Evolutionary conservation across 78 protist species (phyloP), one percentile per base, ranked within the genome.

Genomic region (Dictyostelium firmibasis): DNA sequence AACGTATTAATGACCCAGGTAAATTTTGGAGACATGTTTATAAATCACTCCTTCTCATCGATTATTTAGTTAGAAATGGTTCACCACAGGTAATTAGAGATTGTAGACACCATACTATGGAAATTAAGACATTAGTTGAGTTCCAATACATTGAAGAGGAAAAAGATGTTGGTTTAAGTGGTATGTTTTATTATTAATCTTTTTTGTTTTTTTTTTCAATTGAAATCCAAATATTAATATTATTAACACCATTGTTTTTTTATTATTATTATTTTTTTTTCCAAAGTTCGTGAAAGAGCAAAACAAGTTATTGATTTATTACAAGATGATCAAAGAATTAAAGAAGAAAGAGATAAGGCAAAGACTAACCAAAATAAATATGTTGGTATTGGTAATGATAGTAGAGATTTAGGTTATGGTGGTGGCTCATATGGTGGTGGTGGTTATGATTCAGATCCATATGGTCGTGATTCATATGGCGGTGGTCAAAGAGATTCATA

Each of bases 1-100:
- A 86, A 44, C 14, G 96, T 18, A 81, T 93, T n/a, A 93, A 93
- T 60, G 96, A 93, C 74, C 91, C 93, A 81, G 96, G 96, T 25
- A 93, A 93, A 85, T 93, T 84, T 53, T 93, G 96, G 96, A 93
- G 96, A 83, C 96, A 93, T 57, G 96, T 93, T 41, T 93, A 93
- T 43, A 93, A 93, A 88, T 93, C 96, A 67, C 81, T 93, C 13
- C 62, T 93, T 11, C 50, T 93, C 60, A 93, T 93, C 44, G 96
- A 93, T 77, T 93, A 93, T 78, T 86, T 93, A 29, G 77, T 85
- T 33, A 93, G 84, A 67, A 93, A 93, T 86, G 96, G 96, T 50
- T 93, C 96, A 36, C 92, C 87, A 36, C 96, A 93, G 64, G 96
- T 93, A 23, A 86, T 93, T 20, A 43, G 96, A 60, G 96, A 93